A percentile compares a stretch with the other conserved stretches of the same genome.
These are phyloP conservation scores for Ustanciosporium gigantosporum DNA, from an alignment of 1,284 basidiomycete species.

Conservation along the genomic window DNA sequence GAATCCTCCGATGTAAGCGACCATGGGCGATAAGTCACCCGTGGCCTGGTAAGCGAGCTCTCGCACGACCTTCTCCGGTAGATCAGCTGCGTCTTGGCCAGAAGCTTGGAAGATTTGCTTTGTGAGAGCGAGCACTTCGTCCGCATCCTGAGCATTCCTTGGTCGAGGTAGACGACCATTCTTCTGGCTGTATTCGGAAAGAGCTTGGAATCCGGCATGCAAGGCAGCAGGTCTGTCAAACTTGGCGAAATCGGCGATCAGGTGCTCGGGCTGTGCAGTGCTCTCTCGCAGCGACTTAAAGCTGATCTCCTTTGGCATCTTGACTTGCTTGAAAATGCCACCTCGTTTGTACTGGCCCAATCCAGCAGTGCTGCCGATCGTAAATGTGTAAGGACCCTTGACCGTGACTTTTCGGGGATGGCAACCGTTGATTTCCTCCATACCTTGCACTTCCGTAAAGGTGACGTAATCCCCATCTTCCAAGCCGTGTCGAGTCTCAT, in stretches of 20 bases:
- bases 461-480: constrained; percentile 98
- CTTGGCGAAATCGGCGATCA: constrained; percentile 97
- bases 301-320: constrained; percentile 91
- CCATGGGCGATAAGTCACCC: constrained; percentile 89
- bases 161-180: constrained; percentile 77
- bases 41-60: constrained; percentile 89
- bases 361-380: constrained; percentile 59
- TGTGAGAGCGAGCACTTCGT: constrained; percentile 72
- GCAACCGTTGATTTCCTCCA: constrained; percentile 85
- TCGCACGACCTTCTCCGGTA: constrained; percentile 77
- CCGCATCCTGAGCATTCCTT: constrained; percentile 81
- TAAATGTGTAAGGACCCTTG: constrained; percentile 69
- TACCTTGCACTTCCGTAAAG: constrained; percentile 95
- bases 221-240: constrained; percentile 89
- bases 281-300: constrained; percentile 88
- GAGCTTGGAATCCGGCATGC: constrained; percentile 92
- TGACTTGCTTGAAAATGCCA: constrained; percentile 97
- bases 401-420: constrained; percentile 89
- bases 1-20: constrained; percentile 94
- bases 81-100: constrained; percentile 69
- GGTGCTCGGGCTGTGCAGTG: constrained; percentile 78
- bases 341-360: constrained; percentile 78
- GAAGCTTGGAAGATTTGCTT: constrained; percentile 71
- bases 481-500: constrained; percentile 94
- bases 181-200: constrained; percentile 77